Evolutionary conservation across 768 basidiomycete species (phyloP).

Genomic region (Gloeophyllum trabeum): DNA sequence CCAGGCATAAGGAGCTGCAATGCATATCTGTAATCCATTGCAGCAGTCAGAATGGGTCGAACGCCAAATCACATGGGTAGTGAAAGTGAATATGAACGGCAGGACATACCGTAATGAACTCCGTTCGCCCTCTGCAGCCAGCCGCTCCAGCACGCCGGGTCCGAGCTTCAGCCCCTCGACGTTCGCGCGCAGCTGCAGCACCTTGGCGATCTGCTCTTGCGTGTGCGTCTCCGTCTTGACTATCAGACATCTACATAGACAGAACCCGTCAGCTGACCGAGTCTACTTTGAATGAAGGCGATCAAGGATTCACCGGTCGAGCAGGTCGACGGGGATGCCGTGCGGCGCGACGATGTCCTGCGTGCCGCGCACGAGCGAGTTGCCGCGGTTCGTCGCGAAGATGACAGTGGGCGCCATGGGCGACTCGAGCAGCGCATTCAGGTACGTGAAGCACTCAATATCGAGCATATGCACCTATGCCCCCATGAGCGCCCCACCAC

Average conservation of each 20-base stretch:
- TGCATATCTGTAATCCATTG: slow-evolving; percentile 50
- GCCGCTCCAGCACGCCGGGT: slow-evolving; percentile 62
- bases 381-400: slow-evolving; percentile 91
- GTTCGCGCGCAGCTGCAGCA: slow-evolving; percentile 76
- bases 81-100: neutral
- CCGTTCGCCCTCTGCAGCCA: slow-evolving; percentile 75
- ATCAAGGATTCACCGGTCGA: slow-evolving; percentile 60
- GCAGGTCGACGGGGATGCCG: slow-evolving; percentile 86
- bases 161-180: slow-evolving; percentile 78
- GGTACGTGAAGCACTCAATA: slow-evolving; percentile 98
- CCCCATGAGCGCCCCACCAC: slow-evolving; percentile 25
- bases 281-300: neutral
- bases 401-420: slow-evolving; percentile 97
- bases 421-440: slow-evolving; percentile 91
- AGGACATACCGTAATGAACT: slow-evolving; percentile 59
- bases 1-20: slow-evolving; percentile 88
- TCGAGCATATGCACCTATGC: slow-evolving; percentile 96
- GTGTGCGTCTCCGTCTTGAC: slow-evolving; percentile 85
- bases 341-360: slow-evolving; percentile 87
- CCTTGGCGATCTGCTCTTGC: slow-evolving; percentile 75
- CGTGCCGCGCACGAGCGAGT: slow-evolving; percentile 87
- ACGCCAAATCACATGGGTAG: too few species aligned
- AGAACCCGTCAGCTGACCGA: too few species aligned
- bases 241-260: slow-evolving; percentile 65
- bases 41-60: slow-evolving; percentile 4